Evolutionary conservation across 139 green algal species (phyloP), one percentile per base, ranked within the genome.

Genomic region (Zygnema cylindricum): DNA sequence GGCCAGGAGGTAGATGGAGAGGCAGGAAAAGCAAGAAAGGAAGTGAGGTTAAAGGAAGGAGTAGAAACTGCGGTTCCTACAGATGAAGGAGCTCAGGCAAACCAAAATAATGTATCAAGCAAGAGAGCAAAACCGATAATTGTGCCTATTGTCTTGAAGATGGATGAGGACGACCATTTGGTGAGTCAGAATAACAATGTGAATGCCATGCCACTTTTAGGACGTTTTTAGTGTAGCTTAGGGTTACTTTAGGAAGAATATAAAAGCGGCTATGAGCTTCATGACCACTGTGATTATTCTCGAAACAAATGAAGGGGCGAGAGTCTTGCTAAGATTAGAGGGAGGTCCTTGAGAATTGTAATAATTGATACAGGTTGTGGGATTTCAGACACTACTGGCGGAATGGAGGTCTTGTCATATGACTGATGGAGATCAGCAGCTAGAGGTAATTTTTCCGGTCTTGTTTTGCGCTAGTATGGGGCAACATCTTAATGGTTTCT

Each of bases 141-240:
- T 30, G 86, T 90, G 0, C 79, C 54, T 33, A 81, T 90, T 82
- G 86, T 90, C 23, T 81, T 90, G 25, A 42, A 49, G 25, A 90
- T 90, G 86, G 36, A 81, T 77, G 38, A 90, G 83, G 79, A 55
- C 0, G 86, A 90, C 86, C 86, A 90, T 39, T 36, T 81, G 78
- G 54, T 81, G 84, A 32, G 30, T 77, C 76, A n/a, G n/a, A n/a
- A n/a, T n/a, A n/a, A n/a, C n/a, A n/a, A n/a, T n/a, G n/a, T n/a
- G n/a, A n/a, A n/a, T n/a, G n/a, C n/a, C n/a, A n/a, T n/a, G n/a
- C n/a, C n/a, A n/a, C n/a, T n/a, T n/a, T n/a, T n/a, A n/a, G n/a
- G n/a, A n/a, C n/a, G n/a, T n/a, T n/a, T n/a, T n/a, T n/a, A n/a
- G n/a, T n/a, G n/a, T n/a, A n/a, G n/a, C n/a, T n/a, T n/a, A n/a